Conservation (phyloP, 306 rosid genomes). For the Quercus bicolor region DNA sequence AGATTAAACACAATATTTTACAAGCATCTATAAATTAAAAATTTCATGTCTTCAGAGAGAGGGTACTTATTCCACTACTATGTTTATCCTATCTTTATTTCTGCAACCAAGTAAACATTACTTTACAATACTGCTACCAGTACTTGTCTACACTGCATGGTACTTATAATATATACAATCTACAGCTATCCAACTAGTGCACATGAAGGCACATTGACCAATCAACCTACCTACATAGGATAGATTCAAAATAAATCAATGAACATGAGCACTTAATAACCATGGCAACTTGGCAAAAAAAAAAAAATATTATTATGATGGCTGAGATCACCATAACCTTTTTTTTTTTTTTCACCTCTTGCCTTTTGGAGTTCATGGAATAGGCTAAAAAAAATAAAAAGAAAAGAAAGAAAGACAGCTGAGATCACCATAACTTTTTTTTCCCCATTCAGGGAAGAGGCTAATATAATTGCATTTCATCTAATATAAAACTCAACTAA, state of each 20-base stretch:
- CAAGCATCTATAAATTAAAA: conserved; percentile 2
- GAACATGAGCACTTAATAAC: background rate
- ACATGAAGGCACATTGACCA: conserved; percentile 1
- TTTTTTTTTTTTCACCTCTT: background rate
- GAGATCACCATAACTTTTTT: background rate
- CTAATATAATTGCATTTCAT: background rate
- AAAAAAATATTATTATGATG: background rate
- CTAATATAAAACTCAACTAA: background rate
- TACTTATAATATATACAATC: conserved; percentile 4
- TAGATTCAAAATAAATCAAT: background rate
- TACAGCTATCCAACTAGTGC: background rate
- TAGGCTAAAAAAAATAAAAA: too few species aligned
- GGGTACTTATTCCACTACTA: background rate
- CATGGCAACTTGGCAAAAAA: background rate
- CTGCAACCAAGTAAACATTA: background rate
- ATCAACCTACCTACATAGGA: background rate
- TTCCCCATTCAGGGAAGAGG: too few species aligned
- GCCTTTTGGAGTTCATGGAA: background rate
- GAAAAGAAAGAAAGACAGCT: background rate
- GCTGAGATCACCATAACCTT: background rate
- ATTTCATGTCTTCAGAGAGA: background rate
- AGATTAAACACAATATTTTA: background rate
- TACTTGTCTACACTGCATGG: background rate
- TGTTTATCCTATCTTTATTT: background rate
- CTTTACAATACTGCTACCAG: background rate